Conservation (phyloP, 2,329 filamentous ascomycete species). For the Penicillium fuscoglaucum region DNA sequence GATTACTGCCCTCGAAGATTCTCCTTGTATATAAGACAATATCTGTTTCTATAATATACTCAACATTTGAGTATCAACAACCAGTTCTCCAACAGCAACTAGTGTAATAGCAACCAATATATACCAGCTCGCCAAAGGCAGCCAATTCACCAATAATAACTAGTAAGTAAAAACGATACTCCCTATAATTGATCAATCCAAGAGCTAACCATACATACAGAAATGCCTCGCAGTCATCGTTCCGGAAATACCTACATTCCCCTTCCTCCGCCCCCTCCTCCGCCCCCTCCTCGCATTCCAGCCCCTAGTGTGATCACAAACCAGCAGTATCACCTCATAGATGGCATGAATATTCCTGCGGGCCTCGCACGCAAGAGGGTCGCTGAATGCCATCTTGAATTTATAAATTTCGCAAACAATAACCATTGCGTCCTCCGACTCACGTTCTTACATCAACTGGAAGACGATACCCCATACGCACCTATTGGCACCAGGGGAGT, state of each 20-base stretch:
- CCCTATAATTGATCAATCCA: too few species aligned
- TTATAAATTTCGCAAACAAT: not conserved
- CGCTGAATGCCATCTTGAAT: not conserved
- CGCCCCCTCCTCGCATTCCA: not conserved
- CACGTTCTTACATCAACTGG: not conserved
- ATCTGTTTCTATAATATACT: not conserved
- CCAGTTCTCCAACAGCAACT: not conserved
- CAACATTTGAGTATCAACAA: not conserved
- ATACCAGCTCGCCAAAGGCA: not conserved
- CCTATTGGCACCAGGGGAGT: not conserved
- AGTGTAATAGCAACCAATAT: too few species aligned
- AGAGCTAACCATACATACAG: not conserved
- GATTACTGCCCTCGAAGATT: not conserved
- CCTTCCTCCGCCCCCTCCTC: not conserved
- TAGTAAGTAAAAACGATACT: not conserved
- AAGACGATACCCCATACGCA: not conserved
- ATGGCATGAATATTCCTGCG: not conserved
- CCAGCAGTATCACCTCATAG: too few species aligned
- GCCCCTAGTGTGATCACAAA: not conserved
- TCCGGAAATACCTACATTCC: not conserved
- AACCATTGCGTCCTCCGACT: not conserved
- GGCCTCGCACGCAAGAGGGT: not conserved
- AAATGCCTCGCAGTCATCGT: not conserved
- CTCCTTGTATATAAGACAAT: not conserved
- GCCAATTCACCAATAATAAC: not conserved